Evolutionary conservation across 371 early-diverging fungal species (phyloP).

Genomic region (Funneliformis caledonium): DNA sequence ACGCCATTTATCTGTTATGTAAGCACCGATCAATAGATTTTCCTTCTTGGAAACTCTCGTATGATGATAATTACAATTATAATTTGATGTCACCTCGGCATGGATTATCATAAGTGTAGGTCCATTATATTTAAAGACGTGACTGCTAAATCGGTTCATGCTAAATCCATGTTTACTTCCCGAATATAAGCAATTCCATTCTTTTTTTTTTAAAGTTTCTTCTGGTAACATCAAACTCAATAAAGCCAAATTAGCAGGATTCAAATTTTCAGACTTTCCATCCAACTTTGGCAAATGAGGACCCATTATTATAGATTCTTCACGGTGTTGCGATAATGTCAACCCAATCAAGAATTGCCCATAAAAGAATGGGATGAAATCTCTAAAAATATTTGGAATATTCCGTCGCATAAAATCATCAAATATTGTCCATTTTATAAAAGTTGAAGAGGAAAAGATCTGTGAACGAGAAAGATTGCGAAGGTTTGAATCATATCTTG

Average conservation of each 20-base stretch:
- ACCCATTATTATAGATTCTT: constrained; percentile 18
- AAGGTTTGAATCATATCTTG: constrained; percentile 39
- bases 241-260: constrained; percentile 49
- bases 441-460: constrained; percentile 26
- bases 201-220: constrained; percentile 40
- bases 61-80: not conserved
- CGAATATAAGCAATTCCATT: constrained; percentile 58
- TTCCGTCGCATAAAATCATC: constrained; percentile 53
- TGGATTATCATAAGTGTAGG: constrained; percentile 60
- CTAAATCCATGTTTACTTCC: constrained; percentile 64
- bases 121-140: constrained; percentile 69
- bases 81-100: not conserved
- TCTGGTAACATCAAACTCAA: constrained; percentile 58
- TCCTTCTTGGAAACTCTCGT: constrained; percentile 27
- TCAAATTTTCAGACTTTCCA: constrained; percentile 50
- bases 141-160: constrained; percentile 68
- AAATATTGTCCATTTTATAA: constrained; percentile 45
- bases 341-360: constrained; percentile 52
- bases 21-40: constrained; percentile 54
- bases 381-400: constrained; percentile 55
- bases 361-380: constrained; percentile 56
- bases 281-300: constrained; percentile 20
- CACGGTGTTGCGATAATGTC: constrained; percentile 17
- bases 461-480: not conserved
- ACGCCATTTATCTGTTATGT: constrained; percentile 64